Conservation (phyloP, 176 grass and related monocot species). For the Dendrocalamus sinicus region DNA sequence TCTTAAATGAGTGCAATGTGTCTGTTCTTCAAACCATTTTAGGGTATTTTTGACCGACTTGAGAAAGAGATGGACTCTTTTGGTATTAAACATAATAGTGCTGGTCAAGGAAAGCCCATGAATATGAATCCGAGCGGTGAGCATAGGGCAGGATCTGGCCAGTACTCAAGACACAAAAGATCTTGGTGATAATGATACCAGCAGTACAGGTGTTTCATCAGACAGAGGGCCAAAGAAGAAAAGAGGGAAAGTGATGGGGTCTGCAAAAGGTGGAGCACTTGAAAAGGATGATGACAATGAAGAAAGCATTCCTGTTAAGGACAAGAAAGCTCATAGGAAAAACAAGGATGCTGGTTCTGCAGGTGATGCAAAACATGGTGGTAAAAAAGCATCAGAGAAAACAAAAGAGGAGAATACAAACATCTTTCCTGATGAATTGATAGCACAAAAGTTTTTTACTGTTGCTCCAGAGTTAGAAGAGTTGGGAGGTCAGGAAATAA, state of each 20-base stretch:
- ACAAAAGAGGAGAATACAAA: conserved; percentile 68
- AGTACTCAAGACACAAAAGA: conserved; percentile 65
- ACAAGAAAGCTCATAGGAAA: conserved; percentile 87
- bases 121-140: conserved; percentile 45
- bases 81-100: conserved; percentile 50
- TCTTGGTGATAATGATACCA: conserved; percentile 59
- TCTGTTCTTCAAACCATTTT: conserved; percentile 35
- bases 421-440: conserved; percentile 80
- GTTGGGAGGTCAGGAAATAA: conserved; percentile 69
- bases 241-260: conserved; percentile 68
- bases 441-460: conserved; percentile 75
- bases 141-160: conserved; percentile 51
- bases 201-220: conserved; percentile 60
- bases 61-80: conserved; percentile 86
- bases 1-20: conserved; percentile 4
- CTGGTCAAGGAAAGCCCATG: conserved; percentile 47
- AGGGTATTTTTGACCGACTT: conserved; percentile 79
- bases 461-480: conserved; percentile 82
- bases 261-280: conserved; percentile 61
- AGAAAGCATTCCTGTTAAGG: conserved; percentile 78
- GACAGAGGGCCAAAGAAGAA: conserved; percentile 89
- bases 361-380: conserved; percentile 54
- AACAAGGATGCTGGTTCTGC: conserved; percentile 72
- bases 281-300: conserved; percentile 79
- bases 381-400: conserved; percentile 79